These are phyloP conservation scores for Smallanthus sonchifolius DNA, from an alignment of 129 eudicot genomes.

Conservation along the genomic window DNA sequence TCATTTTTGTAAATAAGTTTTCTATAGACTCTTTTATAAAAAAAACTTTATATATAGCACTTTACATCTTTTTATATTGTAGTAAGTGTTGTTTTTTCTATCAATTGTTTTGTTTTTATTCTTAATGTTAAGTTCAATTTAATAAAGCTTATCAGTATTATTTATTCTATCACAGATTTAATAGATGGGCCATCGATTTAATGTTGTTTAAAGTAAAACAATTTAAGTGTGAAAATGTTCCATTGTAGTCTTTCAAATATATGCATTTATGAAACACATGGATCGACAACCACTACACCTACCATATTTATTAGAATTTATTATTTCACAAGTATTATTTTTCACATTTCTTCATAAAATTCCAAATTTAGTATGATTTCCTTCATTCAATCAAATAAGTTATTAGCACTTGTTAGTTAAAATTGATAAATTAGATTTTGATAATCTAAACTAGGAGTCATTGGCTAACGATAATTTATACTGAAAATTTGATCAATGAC, in stretches of 20 bases:
- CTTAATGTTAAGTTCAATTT: neutral
- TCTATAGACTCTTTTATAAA: too few relatives aligned
- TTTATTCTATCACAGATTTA: neutral
- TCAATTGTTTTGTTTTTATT: too few relatives aligned
- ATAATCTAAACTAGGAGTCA: too few relatives aligned
- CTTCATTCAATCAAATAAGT: conserved; percentile 1
- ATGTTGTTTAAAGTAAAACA: conserved; percentile 6
- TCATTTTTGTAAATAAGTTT: too few relatives aligned
- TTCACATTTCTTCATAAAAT: neutral
- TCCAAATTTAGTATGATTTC: neutral
- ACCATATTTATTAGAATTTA: conserved; percentile 13
- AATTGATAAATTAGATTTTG: too few relatives aligned
- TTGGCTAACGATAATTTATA: too few relatives aligned
- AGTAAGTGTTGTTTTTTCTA: too few relatives aligned
- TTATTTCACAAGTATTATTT: conserved; percentile 12
- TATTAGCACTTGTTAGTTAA: neutral
- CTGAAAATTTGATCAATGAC: too few relatives aligned
- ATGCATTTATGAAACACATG: conserved; percentile 22
- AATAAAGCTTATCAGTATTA: neutral
- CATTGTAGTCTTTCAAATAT: conserved; percentile 4
- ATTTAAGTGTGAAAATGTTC: conserved; percentile 3
- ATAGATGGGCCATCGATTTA: neutral
- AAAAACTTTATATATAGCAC: too few relatives aligned
- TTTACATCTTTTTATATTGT: too few relatives aligned
- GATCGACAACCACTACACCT: conserved; percentile 20